Evolutionary conservation across 495 filamentous ascomycete species (phyloP), one percentile per base, ranked within the genome.

Genomic region (Podospora comata): DNA sequence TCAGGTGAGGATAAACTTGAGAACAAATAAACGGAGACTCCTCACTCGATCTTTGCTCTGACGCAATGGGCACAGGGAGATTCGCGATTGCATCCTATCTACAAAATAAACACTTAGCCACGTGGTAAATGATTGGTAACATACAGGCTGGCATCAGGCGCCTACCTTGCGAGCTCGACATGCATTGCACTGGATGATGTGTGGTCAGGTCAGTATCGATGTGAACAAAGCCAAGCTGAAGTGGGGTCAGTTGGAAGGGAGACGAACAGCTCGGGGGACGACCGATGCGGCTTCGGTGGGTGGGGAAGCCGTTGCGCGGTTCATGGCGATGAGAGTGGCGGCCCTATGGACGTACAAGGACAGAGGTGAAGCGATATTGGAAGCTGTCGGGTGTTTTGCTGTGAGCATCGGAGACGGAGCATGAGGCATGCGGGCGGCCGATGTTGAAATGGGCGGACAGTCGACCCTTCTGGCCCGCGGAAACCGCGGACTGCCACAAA

Each of bases 51-150:
- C 62, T 71, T 71, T 62, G 71, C 73, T 28, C 68, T 64, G 23
- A 71, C 26, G 34, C 73, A 74, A 19, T 72, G 71, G 2, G 73
- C 66, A 34, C 73, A 74, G 3, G 71, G 68, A 0, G 62, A 65
- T n/a, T 74, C 64, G 13, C 71, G 68, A 48, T 72, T 71, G 70
- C 88, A 90, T 48, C 87, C 86, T 54, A 89, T 88, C 79, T 89
- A 63, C 4, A 6, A 5, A 30, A 34, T 13, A 48, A 6, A 16
- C 39, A 32, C 30, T 32, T 7, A 32, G 39, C 13, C 13, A 16
- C 39, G 23, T 23, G 23, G 1, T 1, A 2, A 23, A 48, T 48
- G 15, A 48, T 5, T 32, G 39, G 13, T 0, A 48, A 48, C 39
- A 11, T 48, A 11, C 39, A 48, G 15, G 2, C 15, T 48, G 39